These are phyloP conservation scores for Metschnikowia aberdeeniae DNA, from an alignment of 805 yeast species.

Conservation along the genomic window DNA sequence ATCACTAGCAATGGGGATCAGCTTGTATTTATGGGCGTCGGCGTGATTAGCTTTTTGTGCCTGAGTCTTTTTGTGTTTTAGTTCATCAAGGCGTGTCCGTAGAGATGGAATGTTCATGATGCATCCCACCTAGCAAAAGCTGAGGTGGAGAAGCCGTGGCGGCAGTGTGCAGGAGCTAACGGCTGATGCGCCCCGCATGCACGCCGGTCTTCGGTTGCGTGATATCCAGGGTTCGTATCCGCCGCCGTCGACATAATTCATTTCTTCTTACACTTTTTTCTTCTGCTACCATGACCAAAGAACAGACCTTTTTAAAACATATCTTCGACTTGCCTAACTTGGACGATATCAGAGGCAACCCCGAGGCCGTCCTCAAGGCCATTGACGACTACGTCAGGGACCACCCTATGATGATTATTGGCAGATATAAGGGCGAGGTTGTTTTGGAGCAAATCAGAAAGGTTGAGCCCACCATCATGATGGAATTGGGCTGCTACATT, in stretches of 20 bases:
- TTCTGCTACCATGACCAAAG: slow-evolving; percentile 16
- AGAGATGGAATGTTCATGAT: neutral
- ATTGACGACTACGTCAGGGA: slow-evolving; percentile 24
- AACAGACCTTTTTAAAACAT: slow-evolving; percentile 22
- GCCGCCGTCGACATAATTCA: neutral
- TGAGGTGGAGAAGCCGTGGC: neutral
- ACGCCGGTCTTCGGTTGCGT: neutral
- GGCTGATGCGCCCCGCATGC: neutral
- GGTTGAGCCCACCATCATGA: slow-evolving; percentile 23
- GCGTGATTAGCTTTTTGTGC: slow-evolving; percentile 9
- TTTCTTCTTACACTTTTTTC: neutral
- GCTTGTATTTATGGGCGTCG: slow-evolving; percentile 2
- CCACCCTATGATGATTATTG: slow-evolving; percentile 30
- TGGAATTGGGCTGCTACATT: slow-evolving; percentile 32
- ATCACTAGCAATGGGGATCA: neutral
- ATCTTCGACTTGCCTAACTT: slow-evolving; percentile 22
- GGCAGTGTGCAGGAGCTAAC: neutral
- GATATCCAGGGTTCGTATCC: slow-evolving; percentile 1
- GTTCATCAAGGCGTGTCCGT: slow-evolving; percentile 6
- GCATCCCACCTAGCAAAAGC: neutral
- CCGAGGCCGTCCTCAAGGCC: slow-evolving; percentile 27
- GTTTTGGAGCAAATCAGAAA: slow-evolving; percentile 22
- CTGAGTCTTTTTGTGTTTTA: slow-evolving; percentile 5
- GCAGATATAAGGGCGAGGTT: slow-evolving; percentile 26
- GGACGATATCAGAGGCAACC: slow-evolving; percentile 26